Evolutionary conservation across 257 asterid genomes (phyloP), one percentile per base, ranked within the genome.

Genomic region (Cruciata laevipes): DNA sequence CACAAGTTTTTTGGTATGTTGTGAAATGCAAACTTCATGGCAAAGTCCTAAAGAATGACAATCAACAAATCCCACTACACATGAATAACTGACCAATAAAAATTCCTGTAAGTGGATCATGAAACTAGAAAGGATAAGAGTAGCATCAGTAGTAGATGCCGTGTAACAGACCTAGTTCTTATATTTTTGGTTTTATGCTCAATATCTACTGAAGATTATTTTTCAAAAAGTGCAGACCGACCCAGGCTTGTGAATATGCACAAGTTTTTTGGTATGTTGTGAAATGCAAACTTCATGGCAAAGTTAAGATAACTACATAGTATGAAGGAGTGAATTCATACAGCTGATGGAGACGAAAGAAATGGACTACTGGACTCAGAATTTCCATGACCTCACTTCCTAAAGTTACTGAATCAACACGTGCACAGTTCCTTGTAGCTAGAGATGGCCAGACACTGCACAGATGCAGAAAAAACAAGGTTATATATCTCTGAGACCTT

Each of bases 371-470:
- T 82, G 33, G 77, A 70, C 52, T 80, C 91, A 70, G 96, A 62
- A 35, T 80, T 81, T 53, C 86, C 75, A 47, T 25, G 77, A 20
- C 73, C 69, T 90, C 95, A 71, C 67, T 81, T 63, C 81, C 87
- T 75, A 61, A 71, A 73, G 76, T 77, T 76, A 85, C 86, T 25
- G 88, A 76, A 65, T 84, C 87, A 49, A 82, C 61, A 92, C 94
- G 76, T 89, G 97, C 69, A 88, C 86, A 27, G 97, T 72, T 94
- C 98, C 79, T 93, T 88, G 73, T 90, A 95, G 79, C 98, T 92
- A 24, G 98, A 92, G 25, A 88, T 96, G 37, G 97, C 97, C 73
- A 93, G 80, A 97, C 97, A 89, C 77, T 89, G 89, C 44, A 95
- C 85, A 53, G 89, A 74, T 31, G 96, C 85, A 37, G 96, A 88